A percentile compares a stretch with the other conserved stretches of the same genome.
phyloP scores from a whole-genome alignment of 257 asterid genomes.

The Jacaranda mimosifolia region DNA sequence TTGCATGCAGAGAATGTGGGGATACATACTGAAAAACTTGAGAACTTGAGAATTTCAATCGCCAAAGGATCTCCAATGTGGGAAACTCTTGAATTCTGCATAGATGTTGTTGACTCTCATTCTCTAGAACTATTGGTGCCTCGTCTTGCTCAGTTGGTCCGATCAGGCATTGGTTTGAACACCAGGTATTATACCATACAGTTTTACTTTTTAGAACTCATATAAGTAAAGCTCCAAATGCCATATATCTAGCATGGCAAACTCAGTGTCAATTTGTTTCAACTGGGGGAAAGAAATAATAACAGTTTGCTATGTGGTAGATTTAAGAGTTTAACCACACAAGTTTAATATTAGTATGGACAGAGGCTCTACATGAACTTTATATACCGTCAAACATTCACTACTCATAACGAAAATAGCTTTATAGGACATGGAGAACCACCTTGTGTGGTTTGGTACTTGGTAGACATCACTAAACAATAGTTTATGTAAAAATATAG shows the following conservation, averaged over 20 bases:
- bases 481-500: conserved; percentile 17
- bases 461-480: neutral
- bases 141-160: conserved; percentile 84
- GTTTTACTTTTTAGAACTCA: conserved; percentile 5
- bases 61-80: conserved; percentile 98
- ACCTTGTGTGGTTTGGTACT: neutral
- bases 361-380: conserved; percentile 6
- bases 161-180: conserved; percentile 92
- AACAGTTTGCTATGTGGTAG: neutral
- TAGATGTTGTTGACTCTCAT: conserved; percentile 81
- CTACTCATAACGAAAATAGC: neutral
- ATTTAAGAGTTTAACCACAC: conserved; percentile 14
- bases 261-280: conserved; percentile 4
- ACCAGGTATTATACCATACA: conserved; percentile 66
- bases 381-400: neutral
- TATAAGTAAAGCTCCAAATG: conserved; percentile 15
- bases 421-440: conserved; percentile 9
- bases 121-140: conserved; percentile 88
- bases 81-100: conserved; percentile 97
- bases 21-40: conserved; percentile 94
- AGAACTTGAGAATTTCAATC: conserved; percentile 85
- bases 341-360: conserved; percentile 11
- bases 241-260: conserved; percentile 19
- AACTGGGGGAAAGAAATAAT: conserved; percentile 5
- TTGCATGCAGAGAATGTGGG: conserved; percentile 95